These are phyloP conservation scores for Curvularia verruculosa DNA, from an alignment of 2,329 filamentous ascomycete genomes.

Conservation along the genomic window DNA sequence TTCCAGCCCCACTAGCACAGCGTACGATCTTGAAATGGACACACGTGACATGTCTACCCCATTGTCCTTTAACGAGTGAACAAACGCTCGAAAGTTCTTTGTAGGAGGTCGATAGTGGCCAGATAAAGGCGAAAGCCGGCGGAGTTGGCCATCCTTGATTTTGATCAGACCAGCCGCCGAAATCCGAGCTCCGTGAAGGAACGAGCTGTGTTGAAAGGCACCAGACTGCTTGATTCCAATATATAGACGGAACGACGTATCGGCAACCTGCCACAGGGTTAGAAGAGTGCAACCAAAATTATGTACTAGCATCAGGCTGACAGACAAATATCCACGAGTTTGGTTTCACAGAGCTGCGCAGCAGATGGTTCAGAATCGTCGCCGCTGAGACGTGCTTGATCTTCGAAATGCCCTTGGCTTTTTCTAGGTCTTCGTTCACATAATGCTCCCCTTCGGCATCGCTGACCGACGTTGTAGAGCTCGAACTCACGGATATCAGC, in stretches of 20 bases:
- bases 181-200: conserved; percentile 82
- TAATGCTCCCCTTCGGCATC: conserved; percentile 69
- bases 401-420: conserved; percentile 66
- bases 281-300: neutral
- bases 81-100: conserved; percentile 81
- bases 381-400: conserved; percentile 71
- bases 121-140: conserved; percentile 68
- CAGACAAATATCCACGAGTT: conserved; percentile 90
- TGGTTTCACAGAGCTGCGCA: conserved; percentile 79
- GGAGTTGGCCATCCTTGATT: conserved; percentile 79
- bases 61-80: conserved; percentile 71
- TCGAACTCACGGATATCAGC: conserved; percentile 37
- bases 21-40: conserved; percentile 80
- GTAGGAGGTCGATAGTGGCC: conserved; percentile 88
- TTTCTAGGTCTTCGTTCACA: conserved; percentile 66
- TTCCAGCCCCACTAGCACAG: conserved; percentile 81
- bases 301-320: neutral
- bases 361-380: conserved; percentile 77
- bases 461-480: conserved; percentile 55
- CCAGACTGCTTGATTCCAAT: conserved; percentile 89
- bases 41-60: conserved; percentile 81
- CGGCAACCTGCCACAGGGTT: conserved; percentile 60
- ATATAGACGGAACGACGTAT: conserved; percentile 83
- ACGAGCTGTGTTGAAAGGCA: conserved; percentile 89
- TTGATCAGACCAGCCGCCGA: conserved; percentile 84